Percentiles rank a stretch among this genome's conserved stretches.
phyloP scores from a whole-genome alignment of 495 filamentous ascomycete species.

The Annulohypoxylon nitens region DNA sequence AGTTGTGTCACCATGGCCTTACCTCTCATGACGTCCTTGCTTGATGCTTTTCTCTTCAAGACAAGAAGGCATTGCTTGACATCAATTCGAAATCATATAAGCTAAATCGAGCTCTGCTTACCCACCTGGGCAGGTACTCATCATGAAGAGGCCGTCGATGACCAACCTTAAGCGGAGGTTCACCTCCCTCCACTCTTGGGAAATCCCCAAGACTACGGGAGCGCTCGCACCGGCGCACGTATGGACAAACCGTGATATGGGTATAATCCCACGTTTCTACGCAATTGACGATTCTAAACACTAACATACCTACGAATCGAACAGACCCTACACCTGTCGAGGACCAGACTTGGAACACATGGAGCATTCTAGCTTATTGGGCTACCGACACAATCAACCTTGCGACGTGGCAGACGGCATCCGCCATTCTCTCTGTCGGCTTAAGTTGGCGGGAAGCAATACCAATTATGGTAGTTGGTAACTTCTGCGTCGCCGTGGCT shows the following conservation, averaged over 20 bases:
- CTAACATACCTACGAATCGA: slow-evolving; percentile 33
- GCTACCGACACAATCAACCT: slow-evolving; percentile 73
- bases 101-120: not conserved
- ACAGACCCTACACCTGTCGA: slow-evolving; percentile 61
- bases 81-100: not conserved
- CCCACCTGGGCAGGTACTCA: slow-evolving; percentile 9
- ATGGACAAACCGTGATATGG: slow-evolving; percentile 60
- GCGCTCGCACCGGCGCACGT: slow-evolving; percentile 63
- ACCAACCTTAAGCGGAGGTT: slow-evolving; percentile 52
- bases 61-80: not conserved
- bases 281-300: not conserved
- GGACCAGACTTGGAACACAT: slow-evolving; percentile 64
- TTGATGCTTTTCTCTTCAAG: not conserved
- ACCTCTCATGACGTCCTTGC: not conserved
- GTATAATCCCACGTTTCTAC: slow-evolving; percentile 34
- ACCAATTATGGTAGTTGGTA: slow-evolving; percentile 70
- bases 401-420: slow-evolving; percentile 72
- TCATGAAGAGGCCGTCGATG: slow-evolving; percentile 34
- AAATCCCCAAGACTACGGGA: slow-evolving; percentile 63
- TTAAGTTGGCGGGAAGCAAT: slow-evolving; percentile 72
- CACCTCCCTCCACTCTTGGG: slow-evolving; percentile 60
- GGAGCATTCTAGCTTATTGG: slow-evolving; percentile 71
- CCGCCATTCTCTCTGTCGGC: slow-evolving; percentile 72
- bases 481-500: slow-evolving; percentile 72
- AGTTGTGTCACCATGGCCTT: not conserved